These are phyloP conservation scores for Spirogloea muscicola DNA, from an alignment of 139 green algal species.

Conservation along the genomic window DNA sequence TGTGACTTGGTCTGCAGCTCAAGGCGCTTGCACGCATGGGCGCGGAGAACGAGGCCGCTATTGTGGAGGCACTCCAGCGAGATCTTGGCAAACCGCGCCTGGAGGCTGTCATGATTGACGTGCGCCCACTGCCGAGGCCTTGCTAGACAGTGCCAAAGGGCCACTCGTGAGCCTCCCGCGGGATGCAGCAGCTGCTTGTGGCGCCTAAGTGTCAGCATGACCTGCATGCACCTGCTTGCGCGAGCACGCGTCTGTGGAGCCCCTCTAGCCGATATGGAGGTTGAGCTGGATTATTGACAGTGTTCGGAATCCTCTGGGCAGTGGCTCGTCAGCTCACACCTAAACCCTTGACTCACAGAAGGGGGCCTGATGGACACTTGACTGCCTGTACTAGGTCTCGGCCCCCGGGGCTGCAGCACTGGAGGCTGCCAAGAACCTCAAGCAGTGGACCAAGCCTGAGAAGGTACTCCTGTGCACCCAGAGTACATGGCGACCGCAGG, in stretches of 20 bases:
- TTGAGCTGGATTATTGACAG: neutral
- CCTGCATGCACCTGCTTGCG: neutral
- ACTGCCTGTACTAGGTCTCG: neutral
- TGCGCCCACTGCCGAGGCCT: neutral
- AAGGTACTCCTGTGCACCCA: neutral
- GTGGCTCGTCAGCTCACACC: neutral
- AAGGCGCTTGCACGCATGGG: conserved; percentile 8
- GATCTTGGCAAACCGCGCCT: conserved; percentile 3
- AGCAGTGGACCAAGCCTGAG: neutral
- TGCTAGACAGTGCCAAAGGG: too few species aligned
- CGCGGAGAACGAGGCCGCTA: conserved; percentile 22
- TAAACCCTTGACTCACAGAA: too few species aligned
- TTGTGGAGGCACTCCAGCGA: neutral
- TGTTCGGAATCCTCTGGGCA: neutral
- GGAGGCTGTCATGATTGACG: neutral
- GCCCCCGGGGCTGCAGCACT: neutral
- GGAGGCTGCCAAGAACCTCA: neutral
- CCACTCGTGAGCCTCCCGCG: too few species aligned
- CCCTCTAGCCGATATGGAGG: neutral
- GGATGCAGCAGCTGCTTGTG: neutral
- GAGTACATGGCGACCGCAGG: neutral
- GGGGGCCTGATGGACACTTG: too few species aligned
- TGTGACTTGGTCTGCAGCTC: too few species aligned
- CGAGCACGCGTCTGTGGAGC: neutral
- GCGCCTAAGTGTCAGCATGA: neutral